Evolutionary conservation across 257 asterid species (phyloP).

Genomic region (Oldenlandia corymbosa): DNA sequence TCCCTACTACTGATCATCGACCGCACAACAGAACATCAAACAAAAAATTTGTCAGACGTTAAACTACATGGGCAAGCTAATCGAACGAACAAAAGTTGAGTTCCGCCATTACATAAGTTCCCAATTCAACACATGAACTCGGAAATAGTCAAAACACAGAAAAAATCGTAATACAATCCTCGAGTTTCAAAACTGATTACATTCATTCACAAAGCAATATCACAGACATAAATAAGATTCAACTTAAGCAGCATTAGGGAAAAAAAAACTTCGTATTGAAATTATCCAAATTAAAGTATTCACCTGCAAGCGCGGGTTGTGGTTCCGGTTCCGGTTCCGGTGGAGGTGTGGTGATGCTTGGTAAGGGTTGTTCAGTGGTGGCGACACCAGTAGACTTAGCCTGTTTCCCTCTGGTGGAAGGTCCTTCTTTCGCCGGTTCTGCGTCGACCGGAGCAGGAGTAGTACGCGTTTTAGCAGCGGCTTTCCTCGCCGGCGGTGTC

Average conservation of each 20-base stretch:
- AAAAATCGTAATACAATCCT: neutral
- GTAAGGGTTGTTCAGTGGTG: conserved; percentile 10
- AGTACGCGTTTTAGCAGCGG: conserved; percentile 24
- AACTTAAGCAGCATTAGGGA: too few species aligned
- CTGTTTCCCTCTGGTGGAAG: conserved; percentile 28
- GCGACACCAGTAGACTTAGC: conserved; percentile 15
- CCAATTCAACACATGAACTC: neutral
- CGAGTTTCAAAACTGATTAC: neutral
- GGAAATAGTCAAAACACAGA: neutral
- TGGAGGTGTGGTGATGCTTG: neutral
- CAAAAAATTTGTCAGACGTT: neutral
- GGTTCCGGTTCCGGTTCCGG: conserved; percentile 21
- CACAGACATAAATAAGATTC: too few species aligned
- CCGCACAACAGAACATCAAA: conserved; percentile 17
- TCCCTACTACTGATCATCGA: conserved; percentile 22
- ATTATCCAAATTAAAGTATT: neutral
- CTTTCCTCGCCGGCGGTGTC: conserved; percentile 27
- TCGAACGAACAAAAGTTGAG: neutral
- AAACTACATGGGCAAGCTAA: neutral
- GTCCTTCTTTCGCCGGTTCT: conserved; percentile 24
- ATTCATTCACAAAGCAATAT: neutral
- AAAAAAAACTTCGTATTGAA: neutral
- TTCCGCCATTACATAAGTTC: neutral
- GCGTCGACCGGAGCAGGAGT: conserved; percentile 22
- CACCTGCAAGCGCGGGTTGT: conserved; percentile 25